A percentile compares a stretch with the other conserved stretches of the same genome.
These are phyloP conservation scores for Epichloe sylvatica DNA, from an alignment of 2,329 filamentous ascomycete genomes.

Conservation along the genomic window DNA sequence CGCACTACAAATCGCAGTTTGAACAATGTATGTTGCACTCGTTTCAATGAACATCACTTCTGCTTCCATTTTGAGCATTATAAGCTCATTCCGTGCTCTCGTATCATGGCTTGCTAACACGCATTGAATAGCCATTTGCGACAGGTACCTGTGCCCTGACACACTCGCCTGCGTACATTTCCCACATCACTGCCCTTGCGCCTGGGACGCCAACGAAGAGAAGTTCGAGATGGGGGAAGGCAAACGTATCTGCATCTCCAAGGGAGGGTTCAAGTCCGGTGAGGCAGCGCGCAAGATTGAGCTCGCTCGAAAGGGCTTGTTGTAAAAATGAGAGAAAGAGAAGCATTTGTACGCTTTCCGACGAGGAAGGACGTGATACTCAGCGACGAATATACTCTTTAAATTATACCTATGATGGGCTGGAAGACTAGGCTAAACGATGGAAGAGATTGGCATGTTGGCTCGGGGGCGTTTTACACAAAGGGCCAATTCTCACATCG, in stretches of 20 bases:
- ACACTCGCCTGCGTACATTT: constrained; percentile 92
- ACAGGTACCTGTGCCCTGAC: constrained; percentile 87
- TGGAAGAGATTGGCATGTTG: too few relatives aligned
- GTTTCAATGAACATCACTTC: too few relatives aligned
- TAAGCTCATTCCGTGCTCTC: background rate
- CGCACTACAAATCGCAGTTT: constrained; percentile 62
- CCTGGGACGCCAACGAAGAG: constrained; percentile 62
- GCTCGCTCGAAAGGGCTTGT: constrained; percentile 61
- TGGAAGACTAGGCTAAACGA: too few relatives aligned
- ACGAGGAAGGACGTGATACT: background rate
- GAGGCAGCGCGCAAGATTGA: constrained; percentile 66
- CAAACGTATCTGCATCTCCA: constrained; percentile 58
- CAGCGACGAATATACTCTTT: background rate
- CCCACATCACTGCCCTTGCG: constrained; percentile 92
- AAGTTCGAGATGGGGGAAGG: constrained; percentile 65
- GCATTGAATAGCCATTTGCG: constrained; percentile 53
- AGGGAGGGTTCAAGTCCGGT: constrained; percentile 57
- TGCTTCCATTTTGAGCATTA: background rate
- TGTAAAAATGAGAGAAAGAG: constrained; percentile 19
- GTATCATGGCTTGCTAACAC: background rate
- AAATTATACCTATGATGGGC: too few relatives aligned
- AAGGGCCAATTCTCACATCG: too few relatives aligned
- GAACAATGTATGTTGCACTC: constrained; percentile 39
- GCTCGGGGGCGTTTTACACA: too few relatives aligned
- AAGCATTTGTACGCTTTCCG: background rate